These are phyloP conservation scores for Moelleriella libera DNA, from an alignment of 2,329 filamentous ascomycete species.

Conservation along the genomic window DNA sequence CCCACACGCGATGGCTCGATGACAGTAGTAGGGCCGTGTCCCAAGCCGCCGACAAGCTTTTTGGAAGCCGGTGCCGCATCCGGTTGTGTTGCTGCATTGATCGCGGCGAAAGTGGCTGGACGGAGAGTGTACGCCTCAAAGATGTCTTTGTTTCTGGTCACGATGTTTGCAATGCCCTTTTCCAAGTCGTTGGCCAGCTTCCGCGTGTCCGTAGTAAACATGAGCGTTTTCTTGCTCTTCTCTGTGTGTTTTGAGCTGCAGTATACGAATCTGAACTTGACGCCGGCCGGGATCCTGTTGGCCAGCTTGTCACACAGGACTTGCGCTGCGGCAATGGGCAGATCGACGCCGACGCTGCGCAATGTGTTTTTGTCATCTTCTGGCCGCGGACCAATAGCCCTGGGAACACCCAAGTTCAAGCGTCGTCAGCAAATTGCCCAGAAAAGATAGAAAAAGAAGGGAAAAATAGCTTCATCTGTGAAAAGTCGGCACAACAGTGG, in stretches of 20 bases:
- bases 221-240: conserved; percentile 18
- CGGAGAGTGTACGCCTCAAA: conserved; percentile 23
- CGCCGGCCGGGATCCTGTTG: conserved; percentile 12
- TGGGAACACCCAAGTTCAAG: conserved; percentile 5
- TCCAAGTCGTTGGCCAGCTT: conserved; percentile 24
- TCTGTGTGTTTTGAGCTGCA: conserved; percentile 23
- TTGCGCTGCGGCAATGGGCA: conserved; percentile 44
- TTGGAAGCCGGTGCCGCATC: conserved; percentile 9
- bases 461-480: neutral
- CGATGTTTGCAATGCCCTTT: conserved; percentile 22
- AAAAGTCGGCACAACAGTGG: neutral
- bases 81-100: conserved; percentile 10
- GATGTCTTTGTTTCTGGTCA: conserved; percentile 14
- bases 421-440: neutral
- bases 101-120: conserved; percentile 17
- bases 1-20: conserved; percentile 22
- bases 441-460: neutral
- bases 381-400: conserved; percentile 27
- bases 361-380: conserved; percentile 28
- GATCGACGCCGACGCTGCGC: conserved; percentile 42
- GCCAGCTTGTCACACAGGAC: conserved; percentile 29
- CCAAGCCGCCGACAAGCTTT: conserved; percentile 11
- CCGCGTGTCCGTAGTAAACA: conserved; percentile 21
- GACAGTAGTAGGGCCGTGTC: conserved; percentile 12
- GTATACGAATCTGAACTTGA: conserved; percentile 27